A percentile compares a stretch with the other conserved stretches of the same genome.
These are phyloP conservation scores for Sporothrix sp. DNA, from an alignment of 2,329 filamentous ascomycete genomes.

Conservation along the genomic window DNA sequence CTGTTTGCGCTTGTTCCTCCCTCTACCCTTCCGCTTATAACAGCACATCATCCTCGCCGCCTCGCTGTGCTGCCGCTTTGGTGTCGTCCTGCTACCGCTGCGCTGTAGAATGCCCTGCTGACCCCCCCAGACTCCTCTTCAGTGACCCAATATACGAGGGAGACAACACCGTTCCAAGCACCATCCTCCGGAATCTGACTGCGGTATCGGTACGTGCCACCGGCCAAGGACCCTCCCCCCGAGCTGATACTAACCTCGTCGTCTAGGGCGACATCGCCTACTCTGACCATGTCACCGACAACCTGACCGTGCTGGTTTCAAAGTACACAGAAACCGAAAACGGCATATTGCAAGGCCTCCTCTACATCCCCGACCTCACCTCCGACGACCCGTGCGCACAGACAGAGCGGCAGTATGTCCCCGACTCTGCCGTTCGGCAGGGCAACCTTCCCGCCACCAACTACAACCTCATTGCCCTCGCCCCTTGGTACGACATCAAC, in stretches of 20 bases:
- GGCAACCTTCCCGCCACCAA: conserved; percentile 57
- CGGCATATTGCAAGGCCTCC: conserved; percentile 61
- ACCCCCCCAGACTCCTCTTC: conserved; percentile 41
- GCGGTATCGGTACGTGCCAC: conserved; percentile 39
- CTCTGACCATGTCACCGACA: conserved; percentile 40
- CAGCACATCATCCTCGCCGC: background rate
- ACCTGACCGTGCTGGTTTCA: conserved; percentile 67
- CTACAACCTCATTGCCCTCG: conserved; percentile 69
- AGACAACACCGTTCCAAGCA: conserved; percentile 40
- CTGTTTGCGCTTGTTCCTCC: background rate
- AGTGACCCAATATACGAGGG: conserved; percentile 48
- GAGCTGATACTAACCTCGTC: background rate
- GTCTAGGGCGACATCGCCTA: conserved; percentile 39
- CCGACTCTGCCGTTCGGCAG: conserved; percentile 63
- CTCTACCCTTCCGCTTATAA: background rate
- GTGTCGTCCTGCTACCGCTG: background rate
- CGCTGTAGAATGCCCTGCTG: background rate
- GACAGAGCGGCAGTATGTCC: conserved; percentile 55
- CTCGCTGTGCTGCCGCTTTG: no score
- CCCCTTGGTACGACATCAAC: conserved; percentile 68
- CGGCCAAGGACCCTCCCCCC: no score
- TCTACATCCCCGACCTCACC: conserved; percentile 71
- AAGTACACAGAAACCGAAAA: conserved; percentile 51
- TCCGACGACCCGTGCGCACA: conserved; percentile 51
- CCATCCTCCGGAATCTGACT: conserved; percentile 48